phyloP scores from a whole-genome alignment of 2,329 filamentous ascomycete species.

The Botrytis pseudocinerea region DNA sequence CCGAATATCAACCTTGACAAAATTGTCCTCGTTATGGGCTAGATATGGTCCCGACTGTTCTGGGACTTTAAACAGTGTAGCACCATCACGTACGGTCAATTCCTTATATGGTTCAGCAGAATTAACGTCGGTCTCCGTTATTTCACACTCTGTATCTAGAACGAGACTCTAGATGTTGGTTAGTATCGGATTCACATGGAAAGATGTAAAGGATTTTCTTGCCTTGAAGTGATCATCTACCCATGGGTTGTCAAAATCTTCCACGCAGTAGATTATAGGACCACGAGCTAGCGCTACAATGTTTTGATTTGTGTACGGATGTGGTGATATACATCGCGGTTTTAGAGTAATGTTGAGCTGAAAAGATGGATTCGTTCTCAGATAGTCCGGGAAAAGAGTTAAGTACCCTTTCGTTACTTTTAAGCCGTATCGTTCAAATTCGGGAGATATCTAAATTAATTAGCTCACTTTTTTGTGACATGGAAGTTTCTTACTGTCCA shows the following conservation, averaged over 20 bases:
- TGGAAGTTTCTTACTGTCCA: constrained; percentile 35
- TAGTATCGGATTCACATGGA: background rate
- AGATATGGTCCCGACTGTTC: background rate
- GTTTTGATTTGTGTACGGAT: constrained; percentile 58
- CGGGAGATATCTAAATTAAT: constrained; percentile 34
- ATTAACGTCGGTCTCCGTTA: constrained; percentile 28
- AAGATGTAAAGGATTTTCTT: background rate
- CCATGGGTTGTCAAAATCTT: constrained; percentile 59
- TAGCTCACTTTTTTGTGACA: background rate
- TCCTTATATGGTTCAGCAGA: constrained; percentile 31
- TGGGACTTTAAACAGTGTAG: constrained; percentile 24
- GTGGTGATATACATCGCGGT: constrained; percentile 52
- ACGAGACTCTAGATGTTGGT: constrained; percentile 23
- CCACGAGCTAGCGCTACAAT: constrained; percentile 56
- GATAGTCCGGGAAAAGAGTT: constrained; percentile 46
- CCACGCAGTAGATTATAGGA: constrained; percentile 60
- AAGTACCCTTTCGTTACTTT: constrained; percentile 50
- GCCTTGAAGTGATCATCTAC: constrained; percentile 55
- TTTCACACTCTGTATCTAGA: constrained; percentile 26
- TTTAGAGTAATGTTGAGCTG: constrained; percentile 49
- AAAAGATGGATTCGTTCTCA: constrained; percentile 46
- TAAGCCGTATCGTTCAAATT: constrained; percentile 7
- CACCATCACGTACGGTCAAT: constrained; percentile 31
- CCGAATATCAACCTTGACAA: constrained; percentile 24
- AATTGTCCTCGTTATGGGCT: constrained; percentile 18